phyloP scores from a whole-genome alignment of 768 basidiomycete species.

The Russula emetica region DNA sequence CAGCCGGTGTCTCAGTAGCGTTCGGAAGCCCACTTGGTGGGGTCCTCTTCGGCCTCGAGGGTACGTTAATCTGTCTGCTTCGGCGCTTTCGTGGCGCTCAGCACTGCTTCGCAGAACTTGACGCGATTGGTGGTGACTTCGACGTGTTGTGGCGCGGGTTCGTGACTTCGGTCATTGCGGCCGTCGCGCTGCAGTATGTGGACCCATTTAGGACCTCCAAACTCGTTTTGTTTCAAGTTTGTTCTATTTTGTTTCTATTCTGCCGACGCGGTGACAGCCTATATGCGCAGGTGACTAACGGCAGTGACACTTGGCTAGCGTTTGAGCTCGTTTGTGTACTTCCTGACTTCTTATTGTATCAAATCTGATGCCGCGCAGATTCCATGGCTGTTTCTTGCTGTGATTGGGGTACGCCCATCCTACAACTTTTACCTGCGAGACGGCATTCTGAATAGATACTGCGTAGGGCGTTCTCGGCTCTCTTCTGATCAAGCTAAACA shows the following conservation, averaged over 20 bases:
- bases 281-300: constrained; percentile 48
- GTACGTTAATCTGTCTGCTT: constrained; percentile 29
- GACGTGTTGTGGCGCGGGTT: constrained; percentile 87
- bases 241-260: constrained; percentile 11
- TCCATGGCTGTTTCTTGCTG: constrained; percentile 63
- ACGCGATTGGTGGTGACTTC: constrained; percentile 63
- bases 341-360: not conserved
- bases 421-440: not conserved
- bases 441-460: constrained; percentile 10
- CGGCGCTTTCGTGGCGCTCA: not conserved
- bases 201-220: constrained; percentile 86
- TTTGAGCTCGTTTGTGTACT: constrained; percentile 57
- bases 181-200: constrained; percentile 76
- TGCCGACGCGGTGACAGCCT: not conserved
- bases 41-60: constrained; percentile 81
- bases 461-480: constrained; percentile 61
- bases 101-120: constrained; percentile 45
- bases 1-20: constrained; percentile 83
- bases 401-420: constrained; percentile 49
- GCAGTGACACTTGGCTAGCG: constrained; percentile 59
- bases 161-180: constrained; percentile 82
- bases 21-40: constrained; percentile 86
- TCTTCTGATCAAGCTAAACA: constrained; percentile 61
- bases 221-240: constrained; percentile 72
- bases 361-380: constrained; percentile 40